A percentile compares a stretch with the other conserved stretches of the same genome.
phyloP scores from a whole-genome alignment of 768 basidiomycete genomes.

The Dioszegia hungarica region DNA sequence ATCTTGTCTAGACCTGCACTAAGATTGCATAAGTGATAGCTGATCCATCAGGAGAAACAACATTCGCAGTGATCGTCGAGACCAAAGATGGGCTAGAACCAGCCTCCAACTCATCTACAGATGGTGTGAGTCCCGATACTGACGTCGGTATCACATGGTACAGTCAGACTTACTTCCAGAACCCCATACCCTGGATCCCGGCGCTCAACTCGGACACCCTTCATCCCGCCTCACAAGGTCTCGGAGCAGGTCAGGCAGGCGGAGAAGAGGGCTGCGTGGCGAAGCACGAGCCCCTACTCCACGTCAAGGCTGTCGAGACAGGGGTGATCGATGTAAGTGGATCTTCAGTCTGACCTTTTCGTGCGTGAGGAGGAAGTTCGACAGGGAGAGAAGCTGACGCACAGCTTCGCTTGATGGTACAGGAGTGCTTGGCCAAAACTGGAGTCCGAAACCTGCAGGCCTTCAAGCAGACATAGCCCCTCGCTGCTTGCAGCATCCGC shows the following conservation, averaged over 20 bases:
- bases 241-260: no score
- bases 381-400: background rate
- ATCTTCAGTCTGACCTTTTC: background rate
- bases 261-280: conserved; percentile 11
- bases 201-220: conserved; percentile 35
- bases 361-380: no score
- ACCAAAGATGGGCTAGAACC: conserved; percentile 58
- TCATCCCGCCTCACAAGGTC: conserved; percentile 14
- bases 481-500: no score
- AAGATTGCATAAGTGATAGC: background rate
- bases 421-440: conserved; percentile 41
- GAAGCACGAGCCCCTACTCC: conserved; percentile 37
- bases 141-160: no score
- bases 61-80: conserved; percentile 79
- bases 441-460: conserved; percentile 18
- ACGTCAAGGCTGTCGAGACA: conserved; percentile 45
- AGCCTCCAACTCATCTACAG: conserved; percentile 18
- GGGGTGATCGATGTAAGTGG: conserved; percentile 46
- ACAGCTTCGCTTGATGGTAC: conserved; percentile 45
- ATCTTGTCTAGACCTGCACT: no score
- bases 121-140: conserved; percentile 24
- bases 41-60: conserved; percentile 56
- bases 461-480: background rate
- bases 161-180: no score
- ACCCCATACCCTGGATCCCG: conserved; percentile 37